These are phyloP conservation scores for Leptographium procerum DNA, from an alignment of 2,329 filamentous ascomycete species.

Conservation along the genomic window DNA sequence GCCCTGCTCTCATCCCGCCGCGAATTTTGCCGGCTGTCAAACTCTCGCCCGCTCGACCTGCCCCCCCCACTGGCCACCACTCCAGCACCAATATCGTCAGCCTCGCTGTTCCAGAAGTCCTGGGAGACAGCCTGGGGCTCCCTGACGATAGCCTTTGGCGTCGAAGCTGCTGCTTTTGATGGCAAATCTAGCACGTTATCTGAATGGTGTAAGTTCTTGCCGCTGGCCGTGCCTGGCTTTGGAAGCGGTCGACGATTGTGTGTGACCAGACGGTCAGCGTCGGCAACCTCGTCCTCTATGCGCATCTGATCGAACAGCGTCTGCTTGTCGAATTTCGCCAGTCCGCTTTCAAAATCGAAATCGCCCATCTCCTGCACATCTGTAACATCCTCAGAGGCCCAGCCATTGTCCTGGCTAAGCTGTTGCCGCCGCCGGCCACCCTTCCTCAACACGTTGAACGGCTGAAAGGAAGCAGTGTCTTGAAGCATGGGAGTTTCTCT, in stretches of 20 bases:
- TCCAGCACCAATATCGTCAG: conserved; percentile 37
- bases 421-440: conserved; percentile 29
- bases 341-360: conserved; percentile 81
- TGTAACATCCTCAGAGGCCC: conserved; percentile 92
- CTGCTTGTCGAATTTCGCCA: conserved; percentile 92
- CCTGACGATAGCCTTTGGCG: conserved; percentile 14
- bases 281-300: conserved; percentile 78
- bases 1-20: conserved; percentile 43
- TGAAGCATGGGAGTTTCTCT: conserved; percentile 49
- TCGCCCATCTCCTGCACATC: conserved; percentile 89
- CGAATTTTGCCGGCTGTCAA: conserved; percentile 37
- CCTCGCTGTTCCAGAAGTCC: conserved; percentile 65
- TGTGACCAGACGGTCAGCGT: conserved; percentile 78
- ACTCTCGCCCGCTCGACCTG: conserved; percentile 36
- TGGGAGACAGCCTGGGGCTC: conserved; percentile 22
- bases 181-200: conserved; percentile 77
- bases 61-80: conserved; percentile 27
- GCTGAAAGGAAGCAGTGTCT: conserved; percentile 51
- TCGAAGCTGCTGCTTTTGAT: conserved; percentile 21
- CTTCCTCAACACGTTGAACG: conserved; percentile 50
- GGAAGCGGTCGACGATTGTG: conserved; percentile 60
- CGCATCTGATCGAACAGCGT: conserved; percentile 86
- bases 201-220: conserved; percentile 83
- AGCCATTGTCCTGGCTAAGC: conserved; percentile 54
- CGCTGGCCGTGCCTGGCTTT: conserved; percentile 60